Evolutionary conservation across 2,329 filamentous ascomycete genomes (phyloP), one percentile per base, ranked within the genome.

Genomic region (Fusarium poae): DNA sequence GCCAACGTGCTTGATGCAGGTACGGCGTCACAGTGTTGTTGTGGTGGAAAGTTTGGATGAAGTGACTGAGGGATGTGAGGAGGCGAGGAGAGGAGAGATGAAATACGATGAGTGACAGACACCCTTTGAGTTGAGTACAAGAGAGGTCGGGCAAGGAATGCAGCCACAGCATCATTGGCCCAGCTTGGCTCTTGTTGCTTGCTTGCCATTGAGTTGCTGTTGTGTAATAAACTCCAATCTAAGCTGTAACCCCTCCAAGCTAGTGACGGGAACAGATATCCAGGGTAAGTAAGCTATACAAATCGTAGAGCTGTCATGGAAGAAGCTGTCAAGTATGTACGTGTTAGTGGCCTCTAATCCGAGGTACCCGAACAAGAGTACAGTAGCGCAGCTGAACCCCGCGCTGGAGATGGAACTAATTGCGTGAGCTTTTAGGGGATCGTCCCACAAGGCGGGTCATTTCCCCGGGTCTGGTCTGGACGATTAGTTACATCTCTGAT

Each of bases 351-450:
- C 32, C 37, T 29, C 65, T 68, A 66, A 51, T 29, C 44, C 49
- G 55, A 64, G 44, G 49, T 59, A 60, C 58, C 58, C 44, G 55
- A 57, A 16, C 18, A 51, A 40, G 23, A 51, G 32, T 51, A 51
- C 34, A 52, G 55, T 72, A 68, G 70, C 57, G 70, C 62, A 57
- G 52, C 58, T 50, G 59, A 68, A 74, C 71, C 72, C 72, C 72
- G 72, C 72, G 72, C 59, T 72, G 64, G 52, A 57, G 46, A 46
- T 40, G 44, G 29, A 34, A 20, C 32, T 32, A 34, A 46, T 35
- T 59, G 57, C 34, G 23, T 59, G 25, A 37, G 43, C 53, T 49
- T 35, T 21, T 44, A 23, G 40, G 48, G 50, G 57, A 59, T 67
- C 42, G 71, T 70, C 57, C 68, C 68, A 73, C 51, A 44, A 58